Evolutionary conservation across 1,284 basidiomycete genomes (phyloP).

Genomic region (Pascua guehoae): DNA sequence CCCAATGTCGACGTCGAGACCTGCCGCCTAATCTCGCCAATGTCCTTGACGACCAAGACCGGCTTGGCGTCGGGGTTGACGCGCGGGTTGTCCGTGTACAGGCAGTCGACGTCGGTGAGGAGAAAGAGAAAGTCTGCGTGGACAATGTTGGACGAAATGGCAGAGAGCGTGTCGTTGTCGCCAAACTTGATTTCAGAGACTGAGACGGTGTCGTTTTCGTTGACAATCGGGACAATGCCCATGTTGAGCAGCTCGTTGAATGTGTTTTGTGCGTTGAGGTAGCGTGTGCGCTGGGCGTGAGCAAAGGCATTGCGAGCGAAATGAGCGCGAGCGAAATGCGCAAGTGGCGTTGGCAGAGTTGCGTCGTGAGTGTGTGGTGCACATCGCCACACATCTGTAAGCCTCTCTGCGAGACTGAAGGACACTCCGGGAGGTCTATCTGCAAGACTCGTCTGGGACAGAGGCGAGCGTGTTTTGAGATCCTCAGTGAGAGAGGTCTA

Average conservation of each 20-base stretch:
- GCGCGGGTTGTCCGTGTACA: constrained; percentile 89
- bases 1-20: constrained; percentile 89
- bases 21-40: constrained; percentile 73
- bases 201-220: constrained; percentile 94
- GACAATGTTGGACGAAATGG: constrained; percentile 93
- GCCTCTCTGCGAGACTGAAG: no score
- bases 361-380: no score
- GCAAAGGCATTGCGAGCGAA: no score
- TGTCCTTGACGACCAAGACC: constrained; percentile 77
- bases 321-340: no score
- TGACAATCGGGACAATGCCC: constrained; percentile 91
- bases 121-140: constrained; percentile 97
- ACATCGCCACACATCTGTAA: background rate
- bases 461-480: no score
- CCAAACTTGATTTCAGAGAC: constrained; percentile 99
- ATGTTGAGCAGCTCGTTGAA: constrained; percentile 80
- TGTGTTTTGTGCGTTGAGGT: constrained; percentile 90
- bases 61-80: constrained; percentile 77
- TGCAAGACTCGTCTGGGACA: no score
- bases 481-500: no score
- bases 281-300: constrained; percentile 71
- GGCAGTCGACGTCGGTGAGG: constrained; percentile 91
- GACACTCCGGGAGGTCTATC: no score
- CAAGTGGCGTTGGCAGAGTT: no score
- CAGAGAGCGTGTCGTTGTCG: constrained; percentile 96